Conservation (phyloP, 371 early-diverging fungal genomes). For the Lichtheimia ramosa region DNA sequence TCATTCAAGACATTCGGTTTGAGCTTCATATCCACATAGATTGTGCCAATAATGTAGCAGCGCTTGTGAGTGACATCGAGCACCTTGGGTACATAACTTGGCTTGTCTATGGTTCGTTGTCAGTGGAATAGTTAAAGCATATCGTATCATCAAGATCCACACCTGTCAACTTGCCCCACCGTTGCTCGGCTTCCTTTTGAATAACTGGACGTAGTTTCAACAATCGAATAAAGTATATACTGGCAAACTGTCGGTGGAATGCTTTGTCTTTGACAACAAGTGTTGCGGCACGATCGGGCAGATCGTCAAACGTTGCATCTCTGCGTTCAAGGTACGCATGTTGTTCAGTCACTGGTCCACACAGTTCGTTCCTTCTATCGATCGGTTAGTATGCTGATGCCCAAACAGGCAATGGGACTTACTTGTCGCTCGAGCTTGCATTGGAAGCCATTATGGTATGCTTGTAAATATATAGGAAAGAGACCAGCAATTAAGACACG, state of each 20-base stretch:
- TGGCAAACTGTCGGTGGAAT: slow-evolving; percentile 79
- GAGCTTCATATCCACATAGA: slow-evolving; percentile 79
- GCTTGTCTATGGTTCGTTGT: slow-evolving; percentile 22
- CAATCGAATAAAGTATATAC: slow-evolving; percentile 81
- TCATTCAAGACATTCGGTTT: slow-evolving; percentile 91
- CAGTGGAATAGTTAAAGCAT: neutral
- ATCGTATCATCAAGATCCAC: neutral
- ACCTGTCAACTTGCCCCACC: slow-evolving; percentile 54
- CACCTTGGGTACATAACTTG: slow-evolving; percentile 58
- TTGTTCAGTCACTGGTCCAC: neutral
- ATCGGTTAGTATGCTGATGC: too few relatives aligned
- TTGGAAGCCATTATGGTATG: too few relatives aligned
- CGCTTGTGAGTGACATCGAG: slow-evolving; percentile 67
- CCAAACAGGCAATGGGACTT: too few relatives aligned
- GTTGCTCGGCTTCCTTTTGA: slow-evolving; percentile 42
- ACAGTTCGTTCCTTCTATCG: neutral
- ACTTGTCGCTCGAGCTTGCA: too few relatives aligned
- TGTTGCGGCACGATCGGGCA: slow-evolving; percentile 32
- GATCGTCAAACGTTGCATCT: slow-evolving; percentile 31
- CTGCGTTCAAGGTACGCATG: neutral
- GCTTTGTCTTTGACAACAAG: slow-evolving; percentile 53
- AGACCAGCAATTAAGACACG: too few relatives aligned
- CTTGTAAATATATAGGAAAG: too few relatives aligned
- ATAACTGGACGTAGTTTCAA: slow-evolving; percentile 59
- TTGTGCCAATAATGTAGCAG: slow-evolving; percentile 82